Conservation (phyloP, 2,329 filamentous ascomycete species). For the Fusarium sp. region DNA sequence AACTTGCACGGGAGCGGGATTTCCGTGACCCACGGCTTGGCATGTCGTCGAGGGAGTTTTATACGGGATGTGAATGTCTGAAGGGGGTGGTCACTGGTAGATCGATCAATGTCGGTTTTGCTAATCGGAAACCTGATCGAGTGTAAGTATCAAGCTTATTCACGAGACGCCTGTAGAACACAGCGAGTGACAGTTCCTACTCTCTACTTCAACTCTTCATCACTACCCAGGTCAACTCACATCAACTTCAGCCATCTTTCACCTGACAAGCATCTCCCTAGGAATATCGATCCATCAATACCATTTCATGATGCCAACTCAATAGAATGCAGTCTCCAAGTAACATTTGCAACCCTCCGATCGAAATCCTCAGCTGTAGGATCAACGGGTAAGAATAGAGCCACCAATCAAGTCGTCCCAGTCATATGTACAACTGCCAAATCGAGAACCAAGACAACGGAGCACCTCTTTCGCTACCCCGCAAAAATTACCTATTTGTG, state of each 20-base stretch:
- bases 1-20: background rate
- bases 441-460: conserved; percentile 1
- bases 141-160: background rate
- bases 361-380: background rate
- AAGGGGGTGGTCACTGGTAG: background rate
- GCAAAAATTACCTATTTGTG: background rate
- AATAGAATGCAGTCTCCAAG: background rate
- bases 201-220: background rate
- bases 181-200: background rate
- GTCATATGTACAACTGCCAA: background rate
- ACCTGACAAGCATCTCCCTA: conserved; percentile 2
- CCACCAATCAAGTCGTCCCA: background rate
- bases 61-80: background rate
- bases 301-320: background rate
- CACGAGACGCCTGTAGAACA: background rate
- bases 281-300: background rate
- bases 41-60: background rate
- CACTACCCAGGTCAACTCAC: background rate
- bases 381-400: conserved; percentile 3
- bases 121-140: background rate
- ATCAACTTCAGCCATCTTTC: background rate
- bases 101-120: background rate
- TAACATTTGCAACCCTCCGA: background rate
- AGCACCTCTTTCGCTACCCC: background rate
- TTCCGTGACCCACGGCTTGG: background rate